phyloP scores from a whole-genome alignment of 2,329 filamentous ascomycete genomes.

The Amauroascus verrucosus region DNA sequence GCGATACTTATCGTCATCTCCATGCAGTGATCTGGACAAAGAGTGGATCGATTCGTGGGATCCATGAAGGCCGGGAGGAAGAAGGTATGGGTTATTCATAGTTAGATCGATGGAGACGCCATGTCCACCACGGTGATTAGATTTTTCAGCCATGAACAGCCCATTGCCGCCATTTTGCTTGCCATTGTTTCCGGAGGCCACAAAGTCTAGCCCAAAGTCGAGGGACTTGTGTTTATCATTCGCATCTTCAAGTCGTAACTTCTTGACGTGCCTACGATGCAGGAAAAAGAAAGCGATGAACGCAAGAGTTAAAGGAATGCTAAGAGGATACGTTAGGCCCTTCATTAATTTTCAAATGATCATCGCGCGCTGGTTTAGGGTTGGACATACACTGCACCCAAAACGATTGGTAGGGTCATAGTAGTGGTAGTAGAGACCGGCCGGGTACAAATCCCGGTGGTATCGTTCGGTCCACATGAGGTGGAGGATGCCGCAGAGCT shows the following conservation, averaged over 20 bases:
- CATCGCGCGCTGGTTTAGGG: not conserved
- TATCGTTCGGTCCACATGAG: conserved; percentile 21
- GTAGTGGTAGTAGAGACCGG: conserved; percentile 43
- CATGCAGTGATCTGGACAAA: conserved; percentile 62
- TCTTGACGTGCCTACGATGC: conserved; percentile 66
- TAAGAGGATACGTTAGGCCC: conserved; percentile 30
- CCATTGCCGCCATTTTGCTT: conserved; percentile 34
- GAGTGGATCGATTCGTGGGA: conserved; percentile 83
- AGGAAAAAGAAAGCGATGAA: conserved; percentile 61
- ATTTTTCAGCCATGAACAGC: conserved; percentile 26
- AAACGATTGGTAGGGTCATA: conserved; percentile 55
- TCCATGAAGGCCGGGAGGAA: conserved; percentile 68
- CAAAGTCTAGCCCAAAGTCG: conserved; percentile 72
- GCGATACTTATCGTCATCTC: conserved; percentile 77
- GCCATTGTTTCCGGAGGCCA: conserved; percentile 22
- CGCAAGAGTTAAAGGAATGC: conserved; percentile 63
- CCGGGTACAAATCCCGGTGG: conserved; percentile 46
- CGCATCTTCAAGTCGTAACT: conserved; percentile 63
- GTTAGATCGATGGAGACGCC: conserved; percentile 56
- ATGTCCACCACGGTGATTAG: conserved; percentile 30
- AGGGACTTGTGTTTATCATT: conserved; percentile 82
- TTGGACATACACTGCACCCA: conserved; percentile 58
- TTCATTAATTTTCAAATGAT: not conserved
- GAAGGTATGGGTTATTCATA: conserved; percentile 75
- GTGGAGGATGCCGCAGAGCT: conserved; percentile 8